phyloP scores from a whole-genome alignment of 805 yeast species.

The Ogataea ramenticola region DNA sequence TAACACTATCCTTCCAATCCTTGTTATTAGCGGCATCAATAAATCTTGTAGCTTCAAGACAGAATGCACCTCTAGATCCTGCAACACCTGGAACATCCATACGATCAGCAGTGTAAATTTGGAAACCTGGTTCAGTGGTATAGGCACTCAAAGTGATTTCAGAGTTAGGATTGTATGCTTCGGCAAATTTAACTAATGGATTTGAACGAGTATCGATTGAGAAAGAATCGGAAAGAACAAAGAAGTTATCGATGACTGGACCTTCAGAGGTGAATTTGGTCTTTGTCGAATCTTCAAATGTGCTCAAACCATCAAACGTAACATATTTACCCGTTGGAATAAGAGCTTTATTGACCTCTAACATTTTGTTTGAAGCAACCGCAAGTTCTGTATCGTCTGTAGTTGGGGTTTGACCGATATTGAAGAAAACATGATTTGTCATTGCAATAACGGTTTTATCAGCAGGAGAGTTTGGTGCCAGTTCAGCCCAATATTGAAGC shows the following conservation, averaged over 20 bases:
- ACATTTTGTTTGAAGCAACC: conserved; percentile 30
- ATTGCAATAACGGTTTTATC: conserved; percentile 45
- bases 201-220: conserved; percentile 31
- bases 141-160: conserved; percentile 32
- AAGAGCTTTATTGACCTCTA: conserved; percentile 34
- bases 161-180: conserved; percentile 31
- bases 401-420: conserved; percentile 26
- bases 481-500: conserved; percentile 39
- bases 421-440: conserved; percentile 62
- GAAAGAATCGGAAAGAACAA: conserved; percentile 31
- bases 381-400: conserved; percentile 32
- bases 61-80: conserved; percentile 43
- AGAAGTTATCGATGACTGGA: conserved; percentile 40
- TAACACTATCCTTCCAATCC: conserved; percentile 43
- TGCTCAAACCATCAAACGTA: conserved; percentile 16
- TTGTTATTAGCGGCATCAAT: conserved; percentile 44
- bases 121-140: conserved; percentile 63
- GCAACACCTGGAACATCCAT: conserved; percentile 29
- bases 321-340: conserved; percentile 41
- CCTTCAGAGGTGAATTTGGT: conserved; percentile 17
- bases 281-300: conserved; percentile 17
- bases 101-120: conserved; percentile 56
- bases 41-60: conserved; percentile 56
- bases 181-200: conserved; percentile 1
- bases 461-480: conserved; percentile 24